Percentiles rank a stretch among this genome's conserved stretches.
Evolutionary conservation across 176 grass and related monocot genomes (phyloP).

Genomic region (Zea luxurians): DNA sequence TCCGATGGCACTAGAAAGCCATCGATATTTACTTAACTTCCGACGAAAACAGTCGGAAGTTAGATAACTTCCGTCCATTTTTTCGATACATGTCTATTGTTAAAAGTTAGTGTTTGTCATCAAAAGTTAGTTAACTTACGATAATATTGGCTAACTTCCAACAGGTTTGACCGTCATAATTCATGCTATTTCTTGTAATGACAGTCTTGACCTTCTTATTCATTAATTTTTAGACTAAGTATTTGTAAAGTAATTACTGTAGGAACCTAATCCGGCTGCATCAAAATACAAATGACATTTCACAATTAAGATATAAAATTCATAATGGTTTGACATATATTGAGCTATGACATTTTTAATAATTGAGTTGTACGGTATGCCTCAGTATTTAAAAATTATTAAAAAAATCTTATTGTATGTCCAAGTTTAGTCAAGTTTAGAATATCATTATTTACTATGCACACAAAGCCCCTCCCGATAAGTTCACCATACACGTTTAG

Average conservation of each 20-base stretch:
- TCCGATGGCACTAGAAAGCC: too few species aligned
- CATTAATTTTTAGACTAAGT: neutral
- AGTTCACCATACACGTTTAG: neutral
- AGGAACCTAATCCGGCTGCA: neutral
- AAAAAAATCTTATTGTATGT: neutral
- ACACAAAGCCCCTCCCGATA: neutral
- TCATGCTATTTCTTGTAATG: too few species aligned
- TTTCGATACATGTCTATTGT: too few species aligned
- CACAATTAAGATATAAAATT: neutral
- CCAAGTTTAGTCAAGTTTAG: neutral
- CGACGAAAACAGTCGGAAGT: too few species aligned
- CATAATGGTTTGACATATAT: neutral
- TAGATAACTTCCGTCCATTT: too few species aligned
- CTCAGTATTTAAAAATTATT: neutral
- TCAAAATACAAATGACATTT: neutral
- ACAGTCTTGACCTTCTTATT: too few species aligned
- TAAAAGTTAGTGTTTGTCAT: too few species aligned
- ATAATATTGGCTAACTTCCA: too few species aligned
- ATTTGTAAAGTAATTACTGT: neutral
- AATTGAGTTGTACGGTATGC: too few species aligned
- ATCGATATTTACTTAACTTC: too few species aligned
- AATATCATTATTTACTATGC: neutral
- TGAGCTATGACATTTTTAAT: neutral
- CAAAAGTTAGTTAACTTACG: too few species aligned
- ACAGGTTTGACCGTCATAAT: too few species aligned